Evolutionary conservation across 345 rosid genomes (phyloP), one percentile per base, ranked within the genome.

Genomic region (Kandelia obovata): DNA sequence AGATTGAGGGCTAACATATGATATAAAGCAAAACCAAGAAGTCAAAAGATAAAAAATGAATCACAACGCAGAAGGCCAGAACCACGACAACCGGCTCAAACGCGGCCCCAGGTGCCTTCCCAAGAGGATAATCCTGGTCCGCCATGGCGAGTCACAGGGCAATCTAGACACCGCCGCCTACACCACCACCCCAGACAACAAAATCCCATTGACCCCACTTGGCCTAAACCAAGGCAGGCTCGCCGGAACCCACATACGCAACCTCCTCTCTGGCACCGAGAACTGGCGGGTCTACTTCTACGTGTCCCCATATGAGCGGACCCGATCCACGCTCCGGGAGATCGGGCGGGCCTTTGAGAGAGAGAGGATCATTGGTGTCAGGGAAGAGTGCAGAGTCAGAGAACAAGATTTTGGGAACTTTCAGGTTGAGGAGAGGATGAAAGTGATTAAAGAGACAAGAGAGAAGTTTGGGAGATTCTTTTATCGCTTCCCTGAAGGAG

Each of bases 401-500:
- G 99, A 95, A 58, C 99, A 95, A 80, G 99, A 95, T 78, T 95
- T 95, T 64, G 99, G 98, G 65, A 95, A 95, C 68, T 95, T 95
- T 20, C 98, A 95, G 90, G 90, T 90, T 3, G 69, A 77, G 70
- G 99, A 92, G 77, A 71, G 99, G 59, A 95, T 95, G 98, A 80
- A 79, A 68, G 79, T 23, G 32, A 84, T 90, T 27, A 92, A 90
- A 70, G 85, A 85, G 81, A 80, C 87, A 0, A 80, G 98, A 65
- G 90, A 88, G 77, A 71, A 77, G 35, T 95, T 92, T 70, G 99
- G 97, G 3, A 78, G 99, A 39, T 95, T 90, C 73, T 95, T 85
- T 62, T 95, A 87, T 58, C 83, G 99, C 31, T 95, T 95, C 64
- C 98, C 97, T n/a, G 99, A 95, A 66, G 99, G 99, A 34, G 99